Evolutionary conservation across 495 filamentous ascomycete genomes (phyloP).

Genomic region (Gamarada debralockiae): DNA sequence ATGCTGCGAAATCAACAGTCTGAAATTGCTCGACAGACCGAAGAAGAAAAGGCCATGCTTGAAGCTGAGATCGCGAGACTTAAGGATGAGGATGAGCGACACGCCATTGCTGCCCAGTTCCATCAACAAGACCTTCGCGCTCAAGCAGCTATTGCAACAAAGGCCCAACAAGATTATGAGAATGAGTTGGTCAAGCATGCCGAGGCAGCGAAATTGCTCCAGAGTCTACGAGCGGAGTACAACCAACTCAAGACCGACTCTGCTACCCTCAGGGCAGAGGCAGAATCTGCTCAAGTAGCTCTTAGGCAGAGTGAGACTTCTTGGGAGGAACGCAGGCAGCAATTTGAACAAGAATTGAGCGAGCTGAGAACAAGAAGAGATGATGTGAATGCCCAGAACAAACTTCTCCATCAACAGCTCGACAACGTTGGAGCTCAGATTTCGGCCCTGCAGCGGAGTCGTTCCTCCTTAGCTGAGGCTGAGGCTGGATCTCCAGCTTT

Average conservation of each 20-base stretch:
- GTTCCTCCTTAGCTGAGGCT: conserved; percentile 47
- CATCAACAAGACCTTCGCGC: conserved; percentile 88
- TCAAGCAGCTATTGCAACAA: conserved; percentile 88
- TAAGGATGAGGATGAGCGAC: conserved; percentile 80
- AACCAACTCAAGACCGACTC: conserved; percentile 77
- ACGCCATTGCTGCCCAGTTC: conserved; percentile 68
- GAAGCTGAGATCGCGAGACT: conserved; percentile 75
- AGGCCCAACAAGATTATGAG: conserved; percentile 94
- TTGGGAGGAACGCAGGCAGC: conserved; percentile 76
- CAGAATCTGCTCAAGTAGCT: conserved; percentile 74
- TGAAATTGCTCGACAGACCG: conserved; percentile 64
- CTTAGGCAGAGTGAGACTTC: conserved; percentile 78
- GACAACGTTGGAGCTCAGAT: conserved; percentile 80
- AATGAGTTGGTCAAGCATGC: conserved; percentile 90
- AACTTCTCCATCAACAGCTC: conserved; percentile 80
- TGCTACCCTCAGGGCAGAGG: conserved; percentile 66
- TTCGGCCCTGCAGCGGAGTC: conserved; percentile 67
- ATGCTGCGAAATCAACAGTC: conserved; percentile 71
- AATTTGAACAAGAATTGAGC: conserved; percentile 76
- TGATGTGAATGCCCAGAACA: conserved; percentile 80
- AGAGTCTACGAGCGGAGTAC: conserved; percentile 71
- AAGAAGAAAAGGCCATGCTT: conserved; percentile 73
- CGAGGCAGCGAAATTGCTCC: conserved; percentile 80
- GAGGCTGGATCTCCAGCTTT: conserved; percentile 33
- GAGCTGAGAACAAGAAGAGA: conserved; percentile 76